Conservation (phyloP, 306 rosid species). For the Pterocarpus santalinus region DNA sequence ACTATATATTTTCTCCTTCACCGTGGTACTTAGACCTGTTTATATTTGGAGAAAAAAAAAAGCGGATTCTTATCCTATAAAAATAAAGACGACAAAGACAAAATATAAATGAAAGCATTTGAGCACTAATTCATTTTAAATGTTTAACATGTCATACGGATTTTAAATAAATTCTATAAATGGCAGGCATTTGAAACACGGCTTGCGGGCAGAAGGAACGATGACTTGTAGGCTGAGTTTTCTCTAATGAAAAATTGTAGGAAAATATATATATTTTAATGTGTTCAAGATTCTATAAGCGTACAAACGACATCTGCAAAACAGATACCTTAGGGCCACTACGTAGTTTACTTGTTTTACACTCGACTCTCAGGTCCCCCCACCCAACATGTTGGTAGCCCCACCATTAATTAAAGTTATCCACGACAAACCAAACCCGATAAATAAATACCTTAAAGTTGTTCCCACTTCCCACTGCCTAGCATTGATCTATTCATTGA, state of each 20-base stretch:
- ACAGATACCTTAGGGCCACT: not conserved
- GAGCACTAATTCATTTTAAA: not conserved
- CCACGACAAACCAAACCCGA: constrained; percentile 8
- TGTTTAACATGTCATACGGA: not conserved
- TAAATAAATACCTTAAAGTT: constrained; percentile 5
- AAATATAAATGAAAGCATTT: not conserved
- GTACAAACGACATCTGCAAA: not conserved
- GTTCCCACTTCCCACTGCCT: constrained; percentile 35
- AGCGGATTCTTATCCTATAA: not conserved
- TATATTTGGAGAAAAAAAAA: no score
- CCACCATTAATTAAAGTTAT: constrained; percentile 41
- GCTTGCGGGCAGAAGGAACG: not conserved
- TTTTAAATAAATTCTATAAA: not conserved
- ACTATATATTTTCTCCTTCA: not conserved
- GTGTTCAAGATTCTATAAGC: not conserved
- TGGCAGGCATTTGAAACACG: not conserved
- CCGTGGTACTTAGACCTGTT: not conserved
- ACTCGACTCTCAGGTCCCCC: constrained; percentile 11
- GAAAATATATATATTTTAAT: not conserved
- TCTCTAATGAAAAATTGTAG: not conserved
- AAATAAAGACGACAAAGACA: not conserved
- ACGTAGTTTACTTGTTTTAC: not conserved
- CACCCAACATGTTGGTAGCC: constrained; percentile 29
- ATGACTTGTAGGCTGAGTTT: not conserved
- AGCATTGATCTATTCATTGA: constrained; percentile 2